Conservation (phyloP, 2,329 filamentous ascomycete genomes). For the Hymenoscyphus fructigenus region DNA sequence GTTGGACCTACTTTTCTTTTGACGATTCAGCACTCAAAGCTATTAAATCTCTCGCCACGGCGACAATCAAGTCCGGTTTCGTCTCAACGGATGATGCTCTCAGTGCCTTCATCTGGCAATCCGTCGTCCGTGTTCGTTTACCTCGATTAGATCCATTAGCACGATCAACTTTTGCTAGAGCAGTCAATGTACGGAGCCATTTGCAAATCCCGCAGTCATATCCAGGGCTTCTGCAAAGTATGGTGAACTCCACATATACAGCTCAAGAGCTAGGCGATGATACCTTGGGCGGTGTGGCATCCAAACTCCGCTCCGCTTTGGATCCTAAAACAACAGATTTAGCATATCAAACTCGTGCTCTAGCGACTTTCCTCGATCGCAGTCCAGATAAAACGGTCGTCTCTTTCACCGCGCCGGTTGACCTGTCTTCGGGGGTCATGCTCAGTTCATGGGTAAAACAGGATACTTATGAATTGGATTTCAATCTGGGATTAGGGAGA, state of each 20-base stretch:
- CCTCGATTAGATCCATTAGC: neutral
- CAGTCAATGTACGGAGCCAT: constrained; percentile 6
- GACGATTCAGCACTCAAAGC: constrained; percentile 36
- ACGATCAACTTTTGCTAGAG: neutral
- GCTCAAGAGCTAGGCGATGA: constrained; percentile 34
- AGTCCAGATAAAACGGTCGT: constrained; percentile 39
- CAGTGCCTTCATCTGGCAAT: constrained; percentile 8
- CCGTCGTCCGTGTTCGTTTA: neutral
- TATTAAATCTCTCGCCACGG: constrained; percentile 39
- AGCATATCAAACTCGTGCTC: constrained; percentile 39
- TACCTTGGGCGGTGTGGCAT: constrained; percentile 41
- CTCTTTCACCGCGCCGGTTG: constrained; percentile 39
- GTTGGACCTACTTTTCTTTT: constrained; percentile 50
- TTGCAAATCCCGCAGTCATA: neutral
- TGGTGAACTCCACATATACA: constrained; percentile 42
- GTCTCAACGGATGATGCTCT: constrained; percentile 8
- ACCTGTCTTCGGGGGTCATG: constrained; percentile 46
- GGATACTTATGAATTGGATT: constrained; percentile 25
- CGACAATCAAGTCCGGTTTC: neutral
- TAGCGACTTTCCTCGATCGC: constrained; percentile 42
- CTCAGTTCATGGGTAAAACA: constrained; percentile 56
- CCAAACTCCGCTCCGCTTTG: constrained; percentile 42
- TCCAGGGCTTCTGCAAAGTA: constrained; percentile 38
- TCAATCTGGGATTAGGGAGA: constrained; percentile 9
- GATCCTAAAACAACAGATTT: constrained; percentile 36